These are phyloP conservation scores for Posidonia oceanica DNA, from an alignment of 116 monocot genomes.

Conservation along the genomic window DNA sequence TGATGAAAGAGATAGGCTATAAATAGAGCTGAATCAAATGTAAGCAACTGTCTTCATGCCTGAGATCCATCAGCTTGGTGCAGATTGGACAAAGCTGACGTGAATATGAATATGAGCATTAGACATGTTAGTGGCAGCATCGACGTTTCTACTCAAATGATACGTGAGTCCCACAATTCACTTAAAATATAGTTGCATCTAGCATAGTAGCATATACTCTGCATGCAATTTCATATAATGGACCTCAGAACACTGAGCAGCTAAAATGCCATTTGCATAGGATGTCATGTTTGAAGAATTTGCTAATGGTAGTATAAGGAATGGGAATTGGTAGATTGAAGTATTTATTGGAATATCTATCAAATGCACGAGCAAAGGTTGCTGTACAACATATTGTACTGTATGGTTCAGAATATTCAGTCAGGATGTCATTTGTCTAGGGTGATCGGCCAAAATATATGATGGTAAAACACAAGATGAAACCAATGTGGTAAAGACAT, in stretches of 20 bases:
- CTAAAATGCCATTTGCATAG: no score
- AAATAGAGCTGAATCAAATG: constrained; percentile 24
- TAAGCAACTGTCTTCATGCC: not conserved
- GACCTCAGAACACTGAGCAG: not conserved
- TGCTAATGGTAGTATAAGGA: no score
- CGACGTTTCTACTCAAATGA: not conserved
- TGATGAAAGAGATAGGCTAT: constrained; percentile 90
- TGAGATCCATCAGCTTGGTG: not conserved
- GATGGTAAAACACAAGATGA: no score
- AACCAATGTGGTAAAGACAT: no score
- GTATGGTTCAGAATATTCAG: no score
- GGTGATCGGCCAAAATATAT: no score
- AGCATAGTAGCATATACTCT: not conserved
- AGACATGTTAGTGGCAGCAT: not conserved
- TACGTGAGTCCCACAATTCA: not conserved
- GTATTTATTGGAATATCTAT: no score
- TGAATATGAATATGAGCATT: not conserved
- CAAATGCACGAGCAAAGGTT: no score
- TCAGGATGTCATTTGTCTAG: no score
- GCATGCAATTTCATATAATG: not conserved
- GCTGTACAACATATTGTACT: no score
- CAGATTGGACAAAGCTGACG: not conserved
- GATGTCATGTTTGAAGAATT: no score
- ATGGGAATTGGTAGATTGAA: no score
- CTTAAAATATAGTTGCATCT: not conserved